phyloP scores from a whole-genome alignment of 78 protist genomes.

The Monosiga brevicollis region DNA sequence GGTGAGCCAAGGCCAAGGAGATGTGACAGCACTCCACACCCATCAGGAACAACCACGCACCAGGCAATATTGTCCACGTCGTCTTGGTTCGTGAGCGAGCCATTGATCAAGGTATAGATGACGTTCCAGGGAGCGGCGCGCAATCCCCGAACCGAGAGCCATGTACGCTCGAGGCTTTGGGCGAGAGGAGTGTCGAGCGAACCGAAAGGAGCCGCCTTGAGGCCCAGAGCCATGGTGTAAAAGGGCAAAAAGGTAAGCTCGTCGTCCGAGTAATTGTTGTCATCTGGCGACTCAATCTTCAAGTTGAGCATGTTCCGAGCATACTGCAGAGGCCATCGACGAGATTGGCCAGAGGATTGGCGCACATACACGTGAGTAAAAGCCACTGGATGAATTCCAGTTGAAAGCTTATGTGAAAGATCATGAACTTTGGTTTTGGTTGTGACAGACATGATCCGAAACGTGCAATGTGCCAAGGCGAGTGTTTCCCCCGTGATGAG shows the following conservation, averaged over 20 bases:
- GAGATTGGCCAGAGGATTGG: too few relatives aligned
- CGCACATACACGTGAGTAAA: too few relatives aligned
- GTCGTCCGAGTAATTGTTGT: slow-evolving; percentile 19
- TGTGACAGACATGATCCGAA: too few relatives aligned
- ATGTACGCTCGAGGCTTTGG: neutral
- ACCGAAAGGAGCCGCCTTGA: neutral
- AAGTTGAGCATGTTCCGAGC: slow-evolving; percentile 11
- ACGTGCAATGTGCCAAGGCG: too few relatives aligned
- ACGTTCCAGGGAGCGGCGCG: neutral
- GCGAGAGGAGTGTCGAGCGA: neutral
- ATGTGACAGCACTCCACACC: neutral
- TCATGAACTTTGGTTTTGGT: too few relatives aligned
- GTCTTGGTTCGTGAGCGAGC: neutral
- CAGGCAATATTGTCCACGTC: neutral
- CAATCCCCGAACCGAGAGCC: neutral
- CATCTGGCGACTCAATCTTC: slow-evolving; percentile 6
- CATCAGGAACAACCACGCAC: neutral
- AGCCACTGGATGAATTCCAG: too few relatives aligned
- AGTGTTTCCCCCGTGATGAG: too few relatives aligned
- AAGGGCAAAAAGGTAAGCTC: slow-evolving; percentile 10
- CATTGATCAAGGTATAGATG: neutral
- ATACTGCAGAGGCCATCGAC: too few relatives aligned
- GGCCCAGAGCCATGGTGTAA: neutral
- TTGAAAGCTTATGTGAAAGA: too few relatives aligned
- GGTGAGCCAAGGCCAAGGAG: neutral